These are phyloP conservation scores for Chrysosphaeria jannelii DNA, from an alignment of 2,329 filamentous ascomycete species.

Conservation along the genomic window DNA sequence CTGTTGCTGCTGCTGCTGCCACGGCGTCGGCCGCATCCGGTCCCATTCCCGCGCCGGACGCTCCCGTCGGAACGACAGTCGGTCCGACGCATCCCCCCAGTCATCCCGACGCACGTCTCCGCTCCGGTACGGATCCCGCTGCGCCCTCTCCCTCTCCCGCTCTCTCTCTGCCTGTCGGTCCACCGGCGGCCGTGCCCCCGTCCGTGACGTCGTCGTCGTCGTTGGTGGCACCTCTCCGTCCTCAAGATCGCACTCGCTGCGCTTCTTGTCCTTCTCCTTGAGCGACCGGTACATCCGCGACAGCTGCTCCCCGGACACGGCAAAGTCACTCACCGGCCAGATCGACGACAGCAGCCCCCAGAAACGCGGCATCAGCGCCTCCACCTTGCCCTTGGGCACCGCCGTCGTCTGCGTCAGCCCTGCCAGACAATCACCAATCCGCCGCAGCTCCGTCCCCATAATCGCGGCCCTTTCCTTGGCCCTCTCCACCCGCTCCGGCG, in stretches of 20 bases:
- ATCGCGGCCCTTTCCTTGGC: conserved; percentile 11
- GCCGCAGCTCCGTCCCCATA: conserved; percentile 10
- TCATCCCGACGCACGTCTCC: conserved; percentile 2
- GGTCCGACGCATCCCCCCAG: conserved; percentile 3
- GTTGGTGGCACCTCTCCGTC: conserved; percentile 4
- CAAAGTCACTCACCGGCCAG: conserved; percentile 11
- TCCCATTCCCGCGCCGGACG: conserved; percentile 5
- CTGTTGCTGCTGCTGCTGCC: conserved; percentile 5
- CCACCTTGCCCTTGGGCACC: conserved; percentile 7
- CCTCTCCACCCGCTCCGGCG: conserved; percentile 7
- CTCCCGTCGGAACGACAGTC: conserved; percentile 6
- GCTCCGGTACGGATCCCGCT: conserved; percentile 2
- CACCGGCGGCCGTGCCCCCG: not conserved
- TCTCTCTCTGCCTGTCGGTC: not conserved
- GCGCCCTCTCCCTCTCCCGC: not conserved
- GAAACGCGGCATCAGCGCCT: conserved; percentile 10
- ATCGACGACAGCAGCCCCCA: conserved; percentile 12
- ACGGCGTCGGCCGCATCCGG: conserved; percentile 4
- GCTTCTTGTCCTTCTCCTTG: conserved; percentile 8
- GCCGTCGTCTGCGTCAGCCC: conserved; percentile 8
- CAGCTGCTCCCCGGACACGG: conserved; percentile 10
- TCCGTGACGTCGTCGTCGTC: conserved; percentile 3
- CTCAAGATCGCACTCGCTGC: no score
- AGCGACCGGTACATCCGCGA: conserved; percentile 11
- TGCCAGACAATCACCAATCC: conserved; percentile 10